Evolutionary conservation across 768 basidiomycete genomes (phyloP).

Genomic region (Dioszegia hungarica): DNA sequence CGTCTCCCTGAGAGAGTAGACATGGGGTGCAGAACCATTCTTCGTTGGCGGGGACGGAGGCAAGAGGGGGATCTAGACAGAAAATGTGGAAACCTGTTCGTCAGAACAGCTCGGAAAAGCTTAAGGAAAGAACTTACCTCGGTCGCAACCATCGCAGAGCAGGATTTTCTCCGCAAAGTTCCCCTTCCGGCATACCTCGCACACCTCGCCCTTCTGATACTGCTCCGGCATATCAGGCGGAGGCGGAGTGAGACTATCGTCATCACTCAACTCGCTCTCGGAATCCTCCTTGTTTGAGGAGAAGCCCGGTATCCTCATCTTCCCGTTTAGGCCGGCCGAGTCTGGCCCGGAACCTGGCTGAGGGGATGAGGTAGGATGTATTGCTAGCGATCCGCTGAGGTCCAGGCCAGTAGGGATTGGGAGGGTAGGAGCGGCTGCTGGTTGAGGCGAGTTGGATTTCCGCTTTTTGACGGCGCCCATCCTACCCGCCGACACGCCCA

Average conservation of each 20-base stretch:
- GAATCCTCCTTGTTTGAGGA: constrained; percentile 27
- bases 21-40: constrained; percentile 96
- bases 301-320: constrained; percentile 39
- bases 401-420: neutral
- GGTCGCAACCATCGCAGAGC: constrained; percentile 81
- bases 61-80: constrained; percentile 87
- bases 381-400: too few species aligned
- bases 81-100: constrained; percentile 86
- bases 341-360: neutral
- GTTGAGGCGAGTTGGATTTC: neutral
- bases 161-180: constrained; percentile 87
- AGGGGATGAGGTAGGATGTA: too few species aligned
- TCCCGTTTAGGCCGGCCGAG: constrained; percentile 6
- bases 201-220: constrained; percentile 53
- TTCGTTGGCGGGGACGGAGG: constrained; percentile 71
- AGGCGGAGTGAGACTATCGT: constrained; percentile 16
- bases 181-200: constrained; percentile 88
- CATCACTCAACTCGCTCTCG: constrained; percentile 41
- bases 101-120: constrained; percentile 1
- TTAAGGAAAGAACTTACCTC: constrained; percentile 53
- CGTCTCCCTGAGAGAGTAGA: constrained; percentile 82
- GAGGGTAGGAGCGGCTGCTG: neutral
- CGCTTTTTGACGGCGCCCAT: constrained; percentile 14
- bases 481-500: constrained; percentile 15
- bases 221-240: constrained; percentile 8